Evolutionary conservation across 225 moss, liverwort and hornwort genomes (phyloP), one percentile per base, ranked within the genome.

Genomic region (Anthoceros angustus): DNA sequence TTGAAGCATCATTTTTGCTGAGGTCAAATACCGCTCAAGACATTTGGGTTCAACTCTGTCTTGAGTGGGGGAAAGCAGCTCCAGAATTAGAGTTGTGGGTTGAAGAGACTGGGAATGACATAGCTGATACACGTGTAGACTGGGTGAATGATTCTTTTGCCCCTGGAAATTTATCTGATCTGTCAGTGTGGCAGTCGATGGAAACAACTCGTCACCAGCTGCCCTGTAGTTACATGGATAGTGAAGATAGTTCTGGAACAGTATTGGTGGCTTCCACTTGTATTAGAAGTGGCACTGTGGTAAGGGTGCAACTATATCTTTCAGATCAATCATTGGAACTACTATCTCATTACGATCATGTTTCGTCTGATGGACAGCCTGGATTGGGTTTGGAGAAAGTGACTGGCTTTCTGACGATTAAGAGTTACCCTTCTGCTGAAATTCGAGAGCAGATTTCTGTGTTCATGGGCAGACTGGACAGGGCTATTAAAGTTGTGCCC

Each of bases 1-100:
- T 89, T 78, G 86, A 88, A 63, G 80, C 80, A 66, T 84, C 86
- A 23, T 88, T 86, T 79, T 66, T 81, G 64, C 72, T 92, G 55
- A 83, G 83, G 73, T 85, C 86, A 67, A 63, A 83, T 45, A 80
- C 83, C 72, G 25, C 67, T 38, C 76, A 85, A 32, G 92, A 92
- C 69, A 77, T 83, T 64, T 81, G 76, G 80, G 83, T 92, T 70
- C 65, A 61, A 66, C 86, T 92, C 63, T 66, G 76, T 66, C 83
- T 92, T 39, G 77, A 83, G 63, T 86, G 88, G 92, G 81, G 76
- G 43, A 83, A 80, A 65, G 70, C 77, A 66, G 72, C 78, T 24
- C 81, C 74, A 61, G 73, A 64, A 62, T 62, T 89, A 12, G 84
- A 92, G 74, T 82, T 92, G 65, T 86, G 86, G 88, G 80, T 82